Base-by-base conservation (phyloP, 2,329 filamentous ascomycete species). In the Alternaria triticina region DNA sequence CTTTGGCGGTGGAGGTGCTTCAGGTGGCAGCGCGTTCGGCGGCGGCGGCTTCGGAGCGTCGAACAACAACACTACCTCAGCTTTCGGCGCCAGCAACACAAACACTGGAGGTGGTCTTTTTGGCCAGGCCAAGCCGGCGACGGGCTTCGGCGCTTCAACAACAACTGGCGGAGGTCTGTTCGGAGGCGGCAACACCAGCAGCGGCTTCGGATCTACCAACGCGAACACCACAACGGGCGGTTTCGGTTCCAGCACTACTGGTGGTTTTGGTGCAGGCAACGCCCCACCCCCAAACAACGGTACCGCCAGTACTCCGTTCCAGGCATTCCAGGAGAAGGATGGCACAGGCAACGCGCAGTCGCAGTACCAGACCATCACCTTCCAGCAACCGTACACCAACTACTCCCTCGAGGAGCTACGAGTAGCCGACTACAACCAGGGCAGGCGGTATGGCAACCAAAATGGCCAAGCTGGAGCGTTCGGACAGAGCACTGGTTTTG, bases 401-500 rank as follows among this genome's bases (percentile, higher is more conserved):
- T 98, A 91, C 84, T 97, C 95, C 10, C 88, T 92, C n/a, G 96
- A 91, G 67, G 84, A 86, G 69, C 64, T 86, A 70, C 80, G 84
- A 61, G 61, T 97, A 65, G 93, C 89, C 49, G 96, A 99, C 80
- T 99, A 99, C 78, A 88, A 90, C 62, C 91, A 94, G 79, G 94
- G 94, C 54, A 89, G 94, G 62, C 90, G 91, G 57, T 93, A 88
- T 77, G 96, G 94, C 33, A 97, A 95, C 80, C 86, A 87, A 45
- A 93, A 91, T 65, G 93, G 93, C 28, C 91, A 94, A 69, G 84
- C 88, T 50, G 94, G 94, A 62, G 92, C 91, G 8, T 97, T 97
- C 79, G 95, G 94, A 17, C 85, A 89, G 62, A 86, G 83, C 70
- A 87, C 86, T 64, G 82, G 82, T 4, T 89, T 89, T 66, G 82